phyloP scores from a whole-genome alignment of 441 rosid species.

The Geranium incanum region DNA sequence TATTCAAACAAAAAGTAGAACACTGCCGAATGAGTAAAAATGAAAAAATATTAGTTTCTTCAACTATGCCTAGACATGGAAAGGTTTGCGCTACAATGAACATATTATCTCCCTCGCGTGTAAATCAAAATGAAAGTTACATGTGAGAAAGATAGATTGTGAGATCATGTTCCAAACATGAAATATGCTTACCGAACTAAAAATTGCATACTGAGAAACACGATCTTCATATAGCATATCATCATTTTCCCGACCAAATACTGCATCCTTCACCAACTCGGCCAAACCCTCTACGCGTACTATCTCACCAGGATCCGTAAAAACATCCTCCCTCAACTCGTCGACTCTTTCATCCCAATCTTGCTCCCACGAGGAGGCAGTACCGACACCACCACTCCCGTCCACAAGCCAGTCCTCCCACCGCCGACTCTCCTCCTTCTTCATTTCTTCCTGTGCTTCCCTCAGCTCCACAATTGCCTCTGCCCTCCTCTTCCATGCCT shows the following conservation, averaged over 20 bases:
- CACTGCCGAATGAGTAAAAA: background rate
- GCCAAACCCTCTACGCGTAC: constrained; percentile 53
- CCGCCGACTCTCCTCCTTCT: constrained; percentile 60
- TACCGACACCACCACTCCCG: constrained; percentile 27
- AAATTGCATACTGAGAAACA: constrained; percentile 68
- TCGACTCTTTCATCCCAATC: constrained; percentile 34
- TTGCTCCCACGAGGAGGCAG: constrained; percentile 40
- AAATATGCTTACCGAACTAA: constrained; percentile 57
- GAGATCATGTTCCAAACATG: background rate
- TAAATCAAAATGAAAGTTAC: background rate
- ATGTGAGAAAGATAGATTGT: background rate
- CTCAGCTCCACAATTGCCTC: constrained; percentile 89
- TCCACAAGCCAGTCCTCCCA: constrained; percentile 97
- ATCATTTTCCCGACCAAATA: constrained; percentile 70
- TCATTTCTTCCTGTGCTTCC: constrained; percentile 70
- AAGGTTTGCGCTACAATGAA: background rate
- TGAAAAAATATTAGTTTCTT: background rate
- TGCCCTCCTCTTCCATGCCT: constrained; percentile 88
- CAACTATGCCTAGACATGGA: background rate
- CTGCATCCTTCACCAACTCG: constrained; percentile 56
- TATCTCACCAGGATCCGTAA: constrained; percentile 35
- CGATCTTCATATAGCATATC: constrained; percentile 85
- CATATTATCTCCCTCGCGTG: background rate
- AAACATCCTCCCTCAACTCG: constrained; percentile 24
- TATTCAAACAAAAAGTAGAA: background rate